phyloP scores from a whole-genome alignment of 768 basidiomycete genomes.

The Leucosporidium scottii region DNA sequence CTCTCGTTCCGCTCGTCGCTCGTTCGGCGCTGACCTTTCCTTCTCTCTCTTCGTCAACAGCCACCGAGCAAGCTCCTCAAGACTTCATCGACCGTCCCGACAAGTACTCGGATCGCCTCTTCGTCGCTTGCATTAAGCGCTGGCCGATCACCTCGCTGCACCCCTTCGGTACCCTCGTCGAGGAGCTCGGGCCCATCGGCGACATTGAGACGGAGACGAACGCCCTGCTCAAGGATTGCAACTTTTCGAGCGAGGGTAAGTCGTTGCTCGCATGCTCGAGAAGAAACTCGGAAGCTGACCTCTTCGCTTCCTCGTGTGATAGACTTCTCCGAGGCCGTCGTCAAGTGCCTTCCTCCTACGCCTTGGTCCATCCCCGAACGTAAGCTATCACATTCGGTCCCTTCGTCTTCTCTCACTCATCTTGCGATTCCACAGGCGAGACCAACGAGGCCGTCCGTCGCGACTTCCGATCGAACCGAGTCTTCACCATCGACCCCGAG shows the following conservation, averaged over 20 bases:
- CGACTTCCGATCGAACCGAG: conserved; percentile 73
- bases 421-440: conserved; percentile 10
- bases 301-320: conserved; percentile 44
- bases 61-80: conserved; percentile 85
- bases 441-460: conserved; percentile 63
- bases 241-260: conserved; percentile 66
- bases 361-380: conserved; percentile 63
- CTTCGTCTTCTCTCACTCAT: conserved; percentile 44
- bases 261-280: not conserved
- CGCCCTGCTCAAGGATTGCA: conserved; percentile 94
- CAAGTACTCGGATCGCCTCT: conserved; percentile 77
- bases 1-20: not conserved
- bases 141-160: conserved; percentile 85
- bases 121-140: conserved; percentile 97
- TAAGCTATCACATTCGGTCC: conserved; percentile 13
- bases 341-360: conserved; percentile 90
- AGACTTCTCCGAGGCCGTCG: conserved; percentile 88
- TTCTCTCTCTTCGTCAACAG: not conserved
- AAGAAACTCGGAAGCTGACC: not conserved
- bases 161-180: conserved; percentile 96
- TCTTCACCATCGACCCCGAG: conserved; percentile 90
- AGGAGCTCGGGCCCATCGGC: conserved; percentile 97
- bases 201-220: conserved; percentile 97
- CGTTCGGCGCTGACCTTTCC: not conserved
- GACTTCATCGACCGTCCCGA: conserved; percentile 96